phyloP scores from a whole-genome alignment of 2,329 filamentous ascomycete species.

The Sclerotinia nivalis region DNA sequence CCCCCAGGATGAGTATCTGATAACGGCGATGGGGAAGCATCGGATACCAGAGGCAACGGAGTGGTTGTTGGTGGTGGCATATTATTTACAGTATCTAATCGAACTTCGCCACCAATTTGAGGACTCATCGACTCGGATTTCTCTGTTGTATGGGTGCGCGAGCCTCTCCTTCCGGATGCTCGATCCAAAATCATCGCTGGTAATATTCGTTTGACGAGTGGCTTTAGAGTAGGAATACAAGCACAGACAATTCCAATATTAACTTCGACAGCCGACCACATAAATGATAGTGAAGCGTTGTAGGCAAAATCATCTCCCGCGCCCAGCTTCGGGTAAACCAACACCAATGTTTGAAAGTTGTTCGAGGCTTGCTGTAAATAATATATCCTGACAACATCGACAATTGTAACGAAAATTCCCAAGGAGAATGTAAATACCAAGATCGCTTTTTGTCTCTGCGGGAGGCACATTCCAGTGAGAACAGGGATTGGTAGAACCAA shows the following conservation, averaged over 20 bases:
- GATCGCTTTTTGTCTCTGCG: conserved; percentile 82
- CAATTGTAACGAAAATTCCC: conserved; percentile 82
- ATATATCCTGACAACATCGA: conserved; percentile 87
- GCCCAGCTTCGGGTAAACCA: conserved; percentile 43
- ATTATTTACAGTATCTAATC: not conserved
- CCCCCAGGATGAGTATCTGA: conserved; percentile 24
- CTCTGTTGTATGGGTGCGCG: conserved; percentile 4
- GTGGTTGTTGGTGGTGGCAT: not conserved
- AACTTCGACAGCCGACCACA: conserved; percentile 94
- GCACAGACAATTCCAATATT: conserved; percentile 88
- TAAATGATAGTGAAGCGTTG: conserved; percentile 81
- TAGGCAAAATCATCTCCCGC: conserved; percentile 58
- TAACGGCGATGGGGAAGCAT: conserved; percentile 22
- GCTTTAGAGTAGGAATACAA: conserved; percentile 90
- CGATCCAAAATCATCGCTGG: conserved; percentile 37
- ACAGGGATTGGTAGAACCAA: conserved; percentile 87
- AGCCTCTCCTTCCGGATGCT: conserved; percentile 9
- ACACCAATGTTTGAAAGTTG: conserved; percentile 23
- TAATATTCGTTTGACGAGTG: conserved; percentile 61
- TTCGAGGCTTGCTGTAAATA: conserved; percentile 66
- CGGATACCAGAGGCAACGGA: conserved; percentile 2
- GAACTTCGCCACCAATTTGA: conserved; percentile 21
- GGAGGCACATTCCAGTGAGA: conserved; percentile 80
- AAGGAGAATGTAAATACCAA: conserved; percentile 83
- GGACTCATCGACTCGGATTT: conserved; percentile 31